Evolutionary conservation across 441 rosid genomes (phyloP).

Genomic region (Flueggea neowawraea): DNA sequence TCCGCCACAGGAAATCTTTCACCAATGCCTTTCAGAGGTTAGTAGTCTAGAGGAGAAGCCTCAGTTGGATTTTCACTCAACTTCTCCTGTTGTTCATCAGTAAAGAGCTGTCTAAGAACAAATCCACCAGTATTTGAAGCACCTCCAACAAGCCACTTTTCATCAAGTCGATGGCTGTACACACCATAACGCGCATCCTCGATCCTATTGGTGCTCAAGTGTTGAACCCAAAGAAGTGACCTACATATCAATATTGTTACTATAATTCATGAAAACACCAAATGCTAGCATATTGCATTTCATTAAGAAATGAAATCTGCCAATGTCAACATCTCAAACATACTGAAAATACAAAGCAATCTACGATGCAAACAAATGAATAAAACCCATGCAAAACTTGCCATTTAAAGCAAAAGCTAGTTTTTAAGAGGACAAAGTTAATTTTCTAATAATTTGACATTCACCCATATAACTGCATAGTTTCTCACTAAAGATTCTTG

Average conservation of each 20-base stretch:
- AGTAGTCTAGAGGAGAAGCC: conserved; percentile 73
- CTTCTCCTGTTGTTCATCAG: conserved; percentile 60
- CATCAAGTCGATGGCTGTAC: conserved; percentile 91
- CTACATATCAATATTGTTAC: conserved; percentile 17
- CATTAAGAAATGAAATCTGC: no score
- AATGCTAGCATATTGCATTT: no score
- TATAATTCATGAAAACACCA: no score
- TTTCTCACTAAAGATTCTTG: no score
- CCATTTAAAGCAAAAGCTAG: no score
- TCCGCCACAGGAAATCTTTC: conserved; percentile 92
- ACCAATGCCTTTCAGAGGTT: conserved; percentile 68
- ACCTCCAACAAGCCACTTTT: conserved; percentile 98
- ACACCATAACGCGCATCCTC: conserved; percentile 95
- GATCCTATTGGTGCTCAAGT: conserved; percentile 72
- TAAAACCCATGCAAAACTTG: no score
- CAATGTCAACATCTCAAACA: no score
- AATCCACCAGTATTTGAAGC: conserved; percentile 99
- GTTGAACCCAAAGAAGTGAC: conserved; percentile 95
- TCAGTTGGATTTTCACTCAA: conserved; percentile 65
- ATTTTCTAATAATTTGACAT: no score
- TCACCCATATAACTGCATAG: no score
- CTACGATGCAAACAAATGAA: no score
- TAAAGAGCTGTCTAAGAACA: conserved; percentile 74
- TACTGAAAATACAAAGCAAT: no score
- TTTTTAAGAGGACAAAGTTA: no score